Base-by-base conservation (phyloP, 331 rosid genomes). In the Stylosanthes scabra region DNA sequence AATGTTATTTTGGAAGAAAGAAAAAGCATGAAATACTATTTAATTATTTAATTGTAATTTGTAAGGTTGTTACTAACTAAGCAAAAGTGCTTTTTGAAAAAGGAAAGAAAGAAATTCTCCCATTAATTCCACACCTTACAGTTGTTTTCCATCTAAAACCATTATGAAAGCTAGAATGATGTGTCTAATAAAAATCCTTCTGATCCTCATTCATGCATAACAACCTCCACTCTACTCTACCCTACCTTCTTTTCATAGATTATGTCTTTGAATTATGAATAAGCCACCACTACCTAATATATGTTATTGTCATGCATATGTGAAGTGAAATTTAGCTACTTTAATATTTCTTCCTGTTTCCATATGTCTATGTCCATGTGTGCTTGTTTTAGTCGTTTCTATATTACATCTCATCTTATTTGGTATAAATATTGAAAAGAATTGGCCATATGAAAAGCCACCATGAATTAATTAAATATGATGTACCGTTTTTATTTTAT, bases 141-240 rank as follows among this genome's bases (percentile, higher is more conserved):
- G 88, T 87, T 86, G 87, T 74, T 80, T 39, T 82, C 87, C 89
- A 80, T 75, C 70, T 45, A 46, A 62, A 69, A 12, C 66, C 52
- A 75, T 70, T 49, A 58, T 63, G 39, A 63, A 80, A 78, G 68
- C 50, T 45, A 20, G 44, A 45, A 25, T 69, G 64, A 75, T 11
- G 67, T 59, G 44, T 80, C 78, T 71, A 76, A 49, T 31, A n/a
- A 14, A 51, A 51, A 47, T 70, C 59, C 68, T 58, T 40, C 47
- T 77, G 69, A 68, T 82, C 81, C 60, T 12, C 63, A 83, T 56
- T 62, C 63, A 83, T 56, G 66, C 25, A 51, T 81, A 73, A 65
- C 81, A 71, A 86, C 11, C 65, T 5, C 75, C n/a, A 9, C 62
- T 58, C 42, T 31, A 31, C 37, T 31, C 83, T 40, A 29, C 78